phyloP scores from a whole-genome alignment of 2,329 filamentous ascomycete species.

The Zalaria sp. region DNA sequence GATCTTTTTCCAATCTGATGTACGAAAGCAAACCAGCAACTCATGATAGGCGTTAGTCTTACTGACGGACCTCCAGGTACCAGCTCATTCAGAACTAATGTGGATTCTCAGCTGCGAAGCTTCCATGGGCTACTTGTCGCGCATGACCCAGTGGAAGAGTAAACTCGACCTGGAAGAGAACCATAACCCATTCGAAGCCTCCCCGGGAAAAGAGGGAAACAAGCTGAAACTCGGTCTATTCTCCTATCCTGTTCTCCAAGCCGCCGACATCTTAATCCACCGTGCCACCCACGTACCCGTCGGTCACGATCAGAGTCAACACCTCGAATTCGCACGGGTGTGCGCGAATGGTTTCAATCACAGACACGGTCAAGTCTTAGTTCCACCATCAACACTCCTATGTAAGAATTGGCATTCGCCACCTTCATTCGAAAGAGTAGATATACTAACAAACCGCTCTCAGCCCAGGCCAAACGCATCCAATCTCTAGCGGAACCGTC shows the following conservation, averaged over 20 bases:
- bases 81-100: conserved; percentile 79
- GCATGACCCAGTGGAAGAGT: conserved; percentile 99
- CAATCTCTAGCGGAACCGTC: conserved; percentile 75
- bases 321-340: conserved; percentile 83
- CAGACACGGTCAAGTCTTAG: conserved; percentile 48
- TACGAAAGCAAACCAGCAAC: conserved; percentile 25
- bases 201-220: conserved; percentile 29
- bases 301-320: conserved; percentile 87
- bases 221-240: conserved; percentile 77
- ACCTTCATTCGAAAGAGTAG: background rate
- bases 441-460: background rate
- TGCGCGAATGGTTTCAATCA: conserved; percentile 81
- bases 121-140: conserved; percentile 79
- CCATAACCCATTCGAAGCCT: conserved; percentile 39
- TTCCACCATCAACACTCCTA: conserved; percentile 55
- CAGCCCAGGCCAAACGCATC: conserved; percentile 66
- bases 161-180: conserved; percentile 55
- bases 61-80: conserved; percentile 35
- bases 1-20: conserved; percentile 71
- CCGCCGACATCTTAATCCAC: conserved; percentile 85
- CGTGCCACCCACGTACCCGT: conserved; percentile 87
- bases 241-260: conserved; percentile 90
- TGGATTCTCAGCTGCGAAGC: conserved; percentile 92
- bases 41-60: background rate
- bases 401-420: conserved; percentile 34